Percentiles rank a stretch among this genome's conserved stretches.
phyloP scores from a whole-genome alignment of 108 stramenopile species.

The Pseudonitzschia pungens region DNA sequence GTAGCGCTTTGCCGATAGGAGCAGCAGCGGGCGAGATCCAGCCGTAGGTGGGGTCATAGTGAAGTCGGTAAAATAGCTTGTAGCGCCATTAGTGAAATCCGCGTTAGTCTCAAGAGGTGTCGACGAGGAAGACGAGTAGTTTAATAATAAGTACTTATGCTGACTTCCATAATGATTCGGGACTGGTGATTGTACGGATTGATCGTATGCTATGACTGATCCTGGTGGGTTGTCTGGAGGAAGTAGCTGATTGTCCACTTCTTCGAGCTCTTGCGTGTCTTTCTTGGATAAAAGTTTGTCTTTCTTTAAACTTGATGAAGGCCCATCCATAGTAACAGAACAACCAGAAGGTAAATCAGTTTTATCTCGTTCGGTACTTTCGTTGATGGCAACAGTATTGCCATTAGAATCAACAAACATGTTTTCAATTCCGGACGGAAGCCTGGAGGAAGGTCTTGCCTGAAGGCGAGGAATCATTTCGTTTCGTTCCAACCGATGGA shows the following conservation, averaged over 20 bases:
- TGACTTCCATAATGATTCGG: conserved; percentile 14
- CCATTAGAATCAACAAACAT: not conserved
- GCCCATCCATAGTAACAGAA: not conserved
- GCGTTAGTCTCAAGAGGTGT: not conserved
- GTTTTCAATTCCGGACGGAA: conserved; percentile 5
- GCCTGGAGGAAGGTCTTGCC: not conserved
- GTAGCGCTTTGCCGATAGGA: conserved; percentile 31
- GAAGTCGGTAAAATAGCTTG: conserved; percentile 13
- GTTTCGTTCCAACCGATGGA: not conserved
- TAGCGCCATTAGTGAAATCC: not conserved
- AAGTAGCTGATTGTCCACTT: not conserved
- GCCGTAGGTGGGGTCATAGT: conserved; percentile 30
- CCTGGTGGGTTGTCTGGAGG: not conserved
- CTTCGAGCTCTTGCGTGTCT: not conserved
- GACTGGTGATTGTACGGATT: conserved; percentile 3
- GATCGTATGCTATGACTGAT: not conserved
- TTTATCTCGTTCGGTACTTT: not conserved
- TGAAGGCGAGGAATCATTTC: conserved; percentile 13
- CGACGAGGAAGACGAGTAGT: conserved; percentile 1
- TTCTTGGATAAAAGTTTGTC: not conserved
- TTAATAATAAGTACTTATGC: not conserved
- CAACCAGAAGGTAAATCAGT: not conserved
- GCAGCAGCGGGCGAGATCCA: conserved; percentile 18
- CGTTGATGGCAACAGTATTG: not conserved
- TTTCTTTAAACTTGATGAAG: not conserved